Evolutionary conservation across 345 rosid genomes (phyloP).

Genomic region (Garcia nutans): DNA sequence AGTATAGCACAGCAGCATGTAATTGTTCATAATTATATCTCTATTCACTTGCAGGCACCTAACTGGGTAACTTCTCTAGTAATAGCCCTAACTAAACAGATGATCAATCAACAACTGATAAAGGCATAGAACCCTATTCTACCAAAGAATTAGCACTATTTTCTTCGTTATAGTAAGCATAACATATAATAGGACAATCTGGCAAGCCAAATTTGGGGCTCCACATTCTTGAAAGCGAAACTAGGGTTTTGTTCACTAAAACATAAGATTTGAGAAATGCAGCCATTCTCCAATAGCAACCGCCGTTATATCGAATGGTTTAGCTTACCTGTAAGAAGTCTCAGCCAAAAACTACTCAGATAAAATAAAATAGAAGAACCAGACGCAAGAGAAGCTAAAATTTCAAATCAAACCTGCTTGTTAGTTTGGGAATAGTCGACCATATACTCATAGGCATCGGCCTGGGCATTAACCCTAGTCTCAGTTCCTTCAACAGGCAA

Average conservation of each 20-base stretch:
- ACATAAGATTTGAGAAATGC: background rate
- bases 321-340: background rate
- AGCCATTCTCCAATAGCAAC: background rate
- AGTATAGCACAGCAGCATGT: too few relatives aligned
- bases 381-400: background rate
- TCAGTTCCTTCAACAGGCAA: slow-evolving; percentile 99
- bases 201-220: background rate
- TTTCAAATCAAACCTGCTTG: slow-evolving; percentile 58
- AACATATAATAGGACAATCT: too few relatives aligned
- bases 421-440: slow-evolving; percentile 97
- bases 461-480: slow-evolving; percentile 97
- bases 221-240: background rate
- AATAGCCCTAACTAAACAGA: too few relatives aligned
- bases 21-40: too few relatives aligned
- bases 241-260: background rate
- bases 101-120: too few relatives aligned
- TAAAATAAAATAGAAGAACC: background rate
- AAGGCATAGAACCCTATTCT: too few relatives aligned
- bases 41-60: too few relatives aligned
- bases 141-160: too few relatives aligned
- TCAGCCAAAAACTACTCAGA: background rate
- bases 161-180: too few relatives aligned
- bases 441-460: slow-evolving; percentile 99
- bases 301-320: background rate
- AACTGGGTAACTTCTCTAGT: too few relatives aligned